These are phyloP conservation scores for Diaporthe ilicicola DNA, from an alignment of 2,329 filamentous ascomycete genomes.

Conservation along the genomic window DNA sequence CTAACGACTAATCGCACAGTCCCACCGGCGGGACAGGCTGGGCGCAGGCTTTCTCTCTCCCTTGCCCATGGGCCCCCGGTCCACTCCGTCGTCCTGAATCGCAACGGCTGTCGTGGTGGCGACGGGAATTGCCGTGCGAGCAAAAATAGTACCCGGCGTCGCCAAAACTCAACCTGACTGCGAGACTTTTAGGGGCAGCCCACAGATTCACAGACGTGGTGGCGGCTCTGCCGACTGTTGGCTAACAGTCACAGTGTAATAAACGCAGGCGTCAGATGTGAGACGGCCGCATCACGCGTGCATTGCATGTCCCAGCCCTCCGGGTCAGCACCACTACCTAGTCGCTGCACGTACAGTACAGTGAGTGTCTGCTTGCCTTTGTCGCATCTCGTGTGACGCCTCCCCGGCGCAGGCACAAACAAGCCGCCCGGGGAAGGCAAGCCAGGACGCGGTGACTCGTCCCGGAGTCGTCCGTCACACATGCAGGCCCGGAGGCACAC, in stretches of 20 bases:
- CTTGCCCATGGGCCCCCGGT: background rate
- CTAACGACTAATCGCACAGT: background rate
- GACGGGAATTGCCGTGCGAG: too few relatives aligned
- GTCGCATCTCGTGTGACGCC: background rate
- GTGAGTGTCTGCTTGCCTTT: background rate
- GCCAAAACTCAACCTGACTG: background rate
- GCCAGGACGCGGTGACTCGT: background rate
- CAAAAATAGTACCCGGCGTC: background rate
- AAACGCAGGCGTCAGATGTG: background rate
- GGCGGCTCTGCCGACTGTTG: background rate
- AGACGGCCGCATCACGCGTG: background rate
- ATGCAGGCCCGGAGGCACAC: background rate
- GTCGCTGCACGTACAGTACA: background rate
- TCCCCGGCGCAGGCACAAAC: background rate
- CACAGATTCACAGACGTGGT: background rate
- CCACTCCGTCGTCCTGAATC: background rate
- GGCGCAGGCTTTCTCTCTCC: background rate
- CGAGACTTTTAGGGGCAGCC: background rate
- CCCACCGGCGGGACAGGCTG: too few relatives aligned
- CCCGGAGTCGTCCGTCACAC: background rate
- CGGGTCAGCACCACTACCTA: background rate
- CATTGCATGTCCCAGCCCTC: constrained; percentile 6
- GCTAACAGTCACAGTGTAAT: too few relatives aligned
- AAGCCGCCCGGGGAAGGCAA: background rate
- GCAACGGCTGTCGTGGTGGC: background rate